Conservation (phyloP, 2,329 filamentous ascomycete genomes). For the Drechmeria coniospora region DNA sequence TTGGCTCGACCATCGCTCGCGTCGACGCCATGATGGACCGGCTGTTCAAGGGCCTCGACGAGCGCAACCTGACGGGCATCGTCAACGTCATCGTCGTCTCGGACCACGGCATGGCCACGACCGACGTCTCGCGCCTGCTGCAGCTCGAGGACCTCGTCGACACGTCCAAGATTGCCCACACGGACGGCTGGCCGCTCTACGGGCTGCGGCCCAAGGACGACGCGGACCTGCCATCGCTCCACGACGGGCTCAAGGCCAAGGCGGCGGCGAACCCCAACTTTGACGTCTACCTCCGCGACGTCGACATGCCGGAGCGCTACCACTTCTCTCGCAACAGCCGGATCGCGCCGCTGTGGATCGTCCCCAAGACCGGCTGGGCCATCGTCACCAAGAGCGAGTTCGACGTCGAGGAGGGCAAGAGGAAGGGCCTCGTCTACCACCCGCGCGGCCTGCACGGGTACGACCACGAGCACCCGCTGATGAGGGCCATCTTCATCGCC, state of each 20-base stretch:
- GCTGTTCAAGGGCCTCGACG: slow-evolving; percentile 60
- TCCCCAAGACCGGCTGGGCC: slow-evolving; percentile 86
- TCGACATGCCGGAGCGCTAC: slow-evolving; percentile 82
- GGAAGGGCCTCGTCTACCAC: slow-evolving; percentile 52
- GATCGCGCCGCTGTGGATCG: slow-evolving; percentile 88
- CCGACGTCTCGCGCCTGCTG: slow-evolving; percentile 61
- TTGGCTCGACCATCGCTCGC: slow-evolving; percentile 57
- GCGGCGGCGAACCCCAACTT: slow-evolving; percentile 50
- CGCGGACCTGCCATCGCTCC: slow-evolving; percentile 49
- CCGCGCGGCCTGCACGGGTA: slow-evolving; percentile 86
- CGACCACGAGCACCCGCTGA: slow-evolving; percentile 84
- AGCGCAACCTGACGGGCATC: slow-evolving; percentile 71
- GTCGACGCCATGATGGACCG: slow-evolving; percentile 71
- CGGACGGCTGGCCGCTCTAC: slow-evolving; percentile 87
- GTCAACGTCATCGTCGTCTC: slow-evolving; percentile 95
- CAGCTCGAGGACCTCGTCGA: slow-evolving; percentile 86
- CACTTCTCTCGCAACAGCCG: slow-evolving; percentile 79
- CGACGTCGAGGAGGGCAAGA: slow-evolving; percentile 48
- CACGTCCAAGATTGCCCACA: slow-evolving; percentile 59
- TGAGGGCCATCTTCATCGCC: slow-evolving; percentile 91
- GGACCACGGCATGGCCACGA: slow-evolving; percentile 97
- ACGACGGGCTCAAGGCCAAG: slow-evolving; percentile 43
- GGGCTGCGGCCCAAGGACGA: slow-evolving; percentile 68
- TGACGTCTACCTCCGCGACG: slow-evolving; percentile 74
- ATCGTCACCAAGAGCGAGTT: slow-evolving; percentile 73